phyloP scores from a whole-genome alignment of 345 rosid genomes.

The Eutrema heterophyllum region DNA sequence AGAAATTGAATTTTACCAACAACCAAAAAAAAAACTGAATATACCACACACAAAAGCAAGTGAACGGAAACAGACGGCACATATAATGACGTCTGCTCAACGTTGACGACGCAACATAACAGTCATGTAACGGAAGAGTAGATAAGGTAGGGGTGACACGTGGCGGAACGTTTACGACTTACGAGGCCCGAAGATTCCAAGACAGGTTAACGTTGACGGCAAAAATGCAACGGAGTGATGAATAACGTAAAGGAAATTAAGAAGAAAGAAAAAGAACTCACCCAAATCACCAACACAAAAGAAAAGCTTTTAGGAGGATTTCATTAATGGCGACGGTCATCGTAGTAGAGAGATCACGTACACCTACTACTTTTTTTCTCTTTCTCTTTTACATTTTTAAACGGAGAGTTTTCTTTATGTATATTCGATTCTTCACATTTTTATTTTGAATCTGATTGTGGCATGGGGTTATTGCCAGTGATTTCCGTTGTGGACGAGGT shows the following conservation, averaged over 20 bases:
- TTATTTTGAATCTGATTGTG: not conserved
- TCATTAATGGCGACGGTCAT: conserved; percentile 32
- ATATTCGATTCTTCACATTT: conserved; percentile 2
- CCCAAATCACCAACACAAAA: conserved; percentile 18
- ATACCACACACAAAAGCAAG: not conserved
- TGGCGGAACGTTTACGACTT: not conserved
- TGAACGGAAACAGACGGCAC: not conserved
- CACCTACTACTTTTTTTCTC: not conserved
- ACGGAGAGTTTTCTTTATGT: not conserved
- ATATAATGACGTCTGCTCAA: not conserved
- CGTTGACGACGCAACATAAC: not conserved
- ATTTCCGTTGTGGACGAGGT: conserved; percentile 70
- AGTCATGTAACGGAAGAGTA: not conserved
- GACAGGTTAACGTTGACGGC: not conserved
- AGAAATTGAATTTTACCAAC: not conserved
- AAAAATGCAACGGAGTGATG: conserved; percentile 6
- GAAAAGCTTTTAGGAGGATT: not conserved
- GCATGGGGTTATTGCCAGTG: conserved; percentile 57
- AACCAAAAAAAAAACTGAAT: not conserved
- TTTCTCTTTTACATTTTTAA: conserved; percentile 22
- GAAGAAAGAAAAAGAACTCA: conserved; percentile 9
- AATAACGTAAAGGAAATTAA: not conserved
- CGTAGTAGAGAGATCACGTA: conserved; percentile 21
- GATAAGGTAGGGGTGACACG: conserved; percentile 5
- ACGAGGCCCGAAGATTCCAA: not conserved